These are phyloP conservation scores for Solanum gandarillasii DNA, from an alignment of 257 asterid genomes.

Conservation along the genomic window DNA sequence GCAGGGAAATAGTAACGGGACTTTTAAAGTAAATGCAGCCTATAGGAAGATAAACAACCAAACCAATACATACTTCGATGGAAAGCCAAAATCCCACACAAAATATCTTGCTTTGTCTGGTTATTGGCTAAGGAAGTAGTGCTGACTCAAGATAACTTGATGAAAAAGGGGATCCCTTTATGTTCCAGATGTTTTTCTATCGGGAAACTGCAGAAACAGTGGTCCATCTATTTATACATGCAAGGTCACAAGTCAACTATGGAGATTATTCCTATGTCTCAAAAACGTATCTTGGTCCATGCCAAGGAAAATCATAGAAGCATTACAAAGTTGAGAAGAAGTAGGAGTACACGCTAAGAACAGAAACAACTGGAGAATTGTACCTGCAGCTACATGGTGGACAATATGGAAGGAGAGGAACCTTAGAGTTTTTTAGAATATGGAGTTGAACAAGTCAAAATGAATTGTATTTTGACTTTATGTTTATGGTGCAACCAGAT, in stretches of 20 bases:
- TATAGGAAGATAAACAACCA: no score
- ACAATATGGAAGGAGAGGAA: background rate
- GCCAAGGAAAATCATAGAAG: no score
- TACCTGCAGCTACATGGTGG: background rate
- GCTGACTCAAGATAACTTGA: background rate
- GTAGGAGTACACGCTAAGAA: no score
- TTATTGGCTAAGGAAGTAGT: no score
- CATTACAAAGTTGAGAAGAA: no score
- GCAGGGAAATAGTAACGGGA: no score
- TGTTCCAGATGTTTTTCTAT: background rate
- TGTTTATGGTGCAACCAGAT: background rate
- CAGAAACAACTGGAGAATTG: background rate
- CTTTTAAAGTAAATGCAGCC: no score
- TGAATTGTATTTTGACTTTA: background rate
- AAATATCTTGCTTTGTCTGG: no score
- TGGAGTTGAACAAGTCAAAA: background rate
- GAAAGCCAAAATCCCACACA: no score
- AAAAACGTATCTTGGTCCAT: background rate
- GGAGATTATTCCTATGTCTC: no score
- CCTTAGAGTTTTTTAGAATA: background rate
- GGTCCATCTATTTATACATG: background rate
- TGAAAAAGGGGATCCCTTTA: background rate
- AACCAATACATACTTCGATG: no score
- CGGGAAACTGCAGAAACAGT: no score
- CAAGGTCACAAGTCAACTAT: background rate